A percentile compares a stretch with the other conserved stretches of the same genome.
phyloP scores from a whole-genome alignment of 106 monocot genomes.

The Acorus calamus region DNA sequence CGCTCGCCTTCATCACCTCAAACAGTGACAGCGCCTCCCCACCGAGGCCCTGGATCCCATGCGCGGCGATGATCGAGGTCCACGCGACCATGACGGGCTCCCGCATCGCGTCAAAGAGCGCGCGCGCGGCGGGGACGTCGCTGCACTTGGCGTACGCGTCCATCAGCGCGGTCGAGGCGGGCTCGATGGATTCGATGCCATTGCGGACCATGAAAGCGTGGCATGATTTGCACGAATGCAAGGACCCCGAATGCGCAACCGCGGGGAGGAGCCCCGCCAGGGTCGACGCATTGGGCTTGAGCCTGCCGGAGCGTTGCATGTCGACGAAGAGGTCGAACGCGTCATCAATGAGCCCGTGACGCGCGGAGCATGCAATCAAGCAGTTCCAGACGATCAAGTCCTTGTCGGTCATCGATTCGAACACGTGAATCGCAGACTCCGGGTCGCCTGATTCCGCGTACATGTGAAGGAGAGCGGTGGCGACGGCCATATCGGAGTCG shows the following conservation, averaged over 20 bases:
- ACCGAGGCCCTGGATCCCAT: slow-evolving; percentile 27
- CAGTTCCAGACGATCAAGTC: slow-evolving; percentile 23
- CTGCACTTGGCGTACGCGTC: slow-evolving; percentile 23
- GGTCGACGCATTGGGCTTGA: slow-evolving; percentile 24
- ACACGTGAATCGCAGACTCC: slow-evolving; percentile 9
- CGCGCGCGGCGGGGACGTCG: slow-evolving; percentile 8
- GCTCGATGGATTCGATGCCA: slow-evolving; percentile 9
- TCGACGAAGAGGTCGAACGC: slow-evolving; percentile 8
- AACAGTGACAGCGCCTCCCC: slow-evolving; percentile 15
- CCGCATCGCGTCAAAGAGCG: slow-evolving; percentile 8
- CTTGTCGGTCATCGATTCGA: slow-evolving; percentile 11
- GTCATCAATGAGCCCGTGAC: slow-evolving; percentile 4
- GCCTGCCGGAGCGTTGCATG: slow-evolving; percentile 3
- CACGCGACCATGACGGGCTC: slow-evolving; percentile 11
- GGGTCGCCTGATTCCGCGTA: slow-evolving; percentile 12
- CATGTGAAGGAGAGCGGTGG: slow-evolving; percentile 15
- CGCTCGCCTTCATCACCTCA: slow-evolving; percentile 7
- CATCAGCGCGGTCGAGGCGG: slow-evolving; percentile 13
- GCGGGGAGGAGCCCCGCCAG: slow-evolving; percentile 21
- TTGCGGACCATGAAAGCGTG: slow-evolving; percentile 16
- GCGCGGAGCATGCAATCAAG: slow-evolving; percentile 6
- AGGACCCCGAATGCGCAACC: slow-evolving; percentile 4
- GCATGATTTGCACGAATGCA: slow-evolving; percentile 13
- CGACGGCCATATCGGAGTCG: slow-evolving; percentile 1
- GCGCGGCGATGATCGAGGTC: neutral